These are phyloP conservation scores for Apophysomyces ossiformis DNA, from an alignment of 371 early-diverging fungal genomes.

Conservation along the genomic window DNA sequence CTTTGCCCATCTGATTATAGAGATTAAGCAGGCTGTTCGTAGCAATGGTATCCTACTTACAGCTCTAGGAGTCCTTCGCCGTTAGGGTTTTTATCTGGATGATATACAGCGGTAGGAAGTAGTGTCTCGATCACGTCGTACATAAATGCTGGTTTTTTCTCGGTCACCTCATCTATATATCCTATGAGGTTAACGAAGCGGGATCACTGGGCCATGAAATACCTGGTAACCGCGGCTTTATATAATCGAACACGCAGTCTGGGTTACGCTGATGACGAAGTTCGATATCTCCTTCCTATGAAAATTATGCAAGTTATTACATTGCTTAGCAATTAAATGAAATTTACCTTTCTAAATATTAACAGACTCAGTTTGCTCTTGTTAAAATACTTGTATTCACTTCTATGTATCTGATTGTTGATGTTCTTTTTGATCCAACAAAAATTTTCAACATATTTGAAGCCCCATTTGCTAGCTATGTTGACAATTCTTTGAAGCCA, in stretches of 20 bases:
- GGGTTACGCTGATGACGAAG: conserved; percentile 92
- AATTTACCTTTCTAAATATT: conserved; percentile 79
- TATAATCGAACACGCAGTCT: conserved; percentile 92
- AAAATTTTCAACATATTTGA: conserved; percentile 94
- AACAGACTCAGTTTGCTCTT: conserved; percentile 86
- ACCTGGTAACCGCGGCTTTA: conserved; percentile 69
- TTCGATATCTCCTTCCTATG: conserved; percentile 79
- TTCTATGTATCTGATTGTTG: conserved; percentile 79
- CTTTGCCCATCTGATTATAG: conserved; percentile 53
- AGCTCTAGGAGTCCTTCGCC: conserved; percentile 74
- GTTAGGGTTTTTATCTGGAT: conserved; percentile 62
- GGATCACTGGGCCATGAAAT: neutral
- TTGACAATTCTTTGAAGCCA: conserved; percentile 78
- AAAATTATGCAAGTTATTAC: neutral
- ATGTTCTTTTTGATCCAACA: conserved; percentile 88
- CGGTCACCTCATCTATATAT: conserved; percentile 60
- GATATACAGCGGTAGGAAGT: conserved; percentile 77
- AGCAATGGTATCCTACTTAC: conserved; percentile 51
- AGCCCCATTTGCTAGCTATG: conserved; percentile 80
- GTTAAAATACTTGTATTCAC: conserved; percentile 72
- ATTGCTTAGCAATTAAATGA: neutral
- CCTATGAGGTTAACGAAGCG: neutral
- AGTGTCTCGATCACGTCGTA: conserved; percentile 90
- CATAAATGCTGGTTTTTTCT: conserved; percentile 81
- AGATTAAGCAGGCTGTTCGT: neutral